Conservation (phyloP, 768 basidiomycete species). For the Lyophyllum semitale region DNA sequence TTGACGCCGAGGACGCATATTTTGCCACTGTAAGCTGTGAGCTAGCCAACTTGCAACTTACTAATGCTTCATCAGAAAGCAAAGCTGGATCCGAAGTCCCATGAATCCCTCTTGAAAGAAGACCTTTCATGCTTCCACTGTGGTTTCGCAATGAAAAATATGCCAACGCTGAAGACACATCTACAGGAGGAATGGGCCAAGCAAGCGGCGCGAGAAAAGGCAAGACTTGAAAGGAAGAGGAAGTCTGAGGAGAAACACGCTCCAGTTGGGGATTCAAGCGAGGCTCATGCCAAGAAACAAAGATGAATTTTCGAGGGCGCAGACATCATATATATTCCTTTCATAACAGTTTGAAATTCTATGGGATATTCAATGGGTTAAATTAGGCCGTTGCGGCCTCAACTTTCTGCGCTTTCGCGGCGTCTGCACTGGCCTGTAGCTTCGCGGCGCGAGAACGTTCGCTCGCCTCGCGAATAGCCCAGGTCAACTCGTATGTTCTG, state of each 20-base stretch:
- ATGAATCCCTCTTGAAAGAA: slow-evolving; percentile 70
- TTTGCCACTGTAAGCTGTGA: slow-evolving; percentile 47
- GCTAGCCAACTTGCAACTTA: background rate
- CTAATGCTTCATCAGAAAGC: slow-evolving; percentile 44
- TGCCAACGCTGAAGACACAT: slow-evolving; percentile 76
- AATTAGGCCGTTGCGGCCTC: slow-evolving; percentile 1
- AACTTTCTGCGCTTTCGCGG: slow-evolving; percentile 21
- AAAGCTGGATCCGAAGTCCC: slow-evolving; percentile 48
- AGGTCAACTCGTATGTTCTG: slow-evolving; percentile 88
- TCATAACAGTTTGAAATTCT: background rate
- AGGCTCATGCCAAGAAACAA: slow-evolving; percentile 12
- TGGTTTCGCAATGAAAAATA: slow-evolving; percentile 59
- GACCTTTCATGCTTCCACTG: slow-evolving; percentile 74
- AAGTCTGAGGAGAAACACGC: slow-evolving; percentile 32
- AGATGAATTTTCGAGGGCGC: background rate
- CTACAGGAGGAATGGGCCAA: slow-evolving; percentile 74
- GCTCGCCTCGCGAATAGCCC: slow-evolving; percentile 86
- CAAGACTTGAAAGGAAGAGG: slow-evolving; percentile 40
- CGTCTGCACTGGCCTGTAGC: slow-evolving; percentile 33
- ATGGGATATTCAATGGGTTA: background rate
- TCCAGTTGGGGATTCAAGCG: background rate
- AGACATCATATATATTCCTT: background rate
- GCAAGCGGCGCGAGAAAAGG: slow-evolving; percentile 42
- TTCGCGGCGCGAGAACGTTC: slow-evolving; percentile 61
- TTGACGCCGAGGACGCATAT: slow-evolving; percentile 63